Conservation (phyloP, 1,139 yeast genomes). For the Zygosaccharomyces pseudobailii region DNA sequence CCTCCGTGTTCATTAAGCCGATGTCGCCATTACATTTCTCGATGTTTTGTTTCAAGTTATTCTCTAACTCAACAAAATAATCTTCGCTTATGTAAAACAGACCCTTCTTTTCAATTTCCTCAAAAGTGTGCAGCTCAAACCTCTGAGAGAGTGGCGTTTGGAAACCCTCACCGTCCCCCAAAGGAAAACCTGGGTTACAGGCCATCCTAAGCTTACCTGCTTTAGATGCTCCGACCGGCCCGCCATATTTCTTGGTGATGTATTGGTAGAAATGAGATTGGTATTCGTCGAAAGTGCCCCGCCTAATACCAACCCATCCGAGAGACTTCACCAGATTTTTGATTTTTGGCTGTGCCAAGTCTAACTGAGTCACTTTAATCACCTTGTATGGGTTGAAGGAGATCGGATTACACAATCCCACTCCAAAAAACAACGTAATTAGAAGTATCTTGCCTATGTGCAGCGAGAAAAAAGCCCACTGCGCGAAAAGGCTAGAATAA, state of each 20-base stretch:
- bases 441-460: constrained; percentile 59
- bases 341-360: constrained; percentile 29
- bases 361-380: constrained; percentile 25
- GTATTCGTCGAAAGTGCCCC: constrained; percentile 67
- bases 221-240: constrained; percentile 72
- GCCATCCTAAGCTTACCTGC: constrained; percentile 62
- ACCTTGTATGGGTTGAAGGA: constrained; percentile 43
- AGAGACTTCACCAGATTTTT: constrained; percentile 56
- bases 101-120: constrained; percentile 32
- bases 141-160: constrained; percentile 48
- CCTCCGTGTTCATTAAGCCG: constrained; percentile 34
- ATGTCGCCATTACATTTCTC: constrained; percentile 28
- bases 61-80: constrained; percentile 48
- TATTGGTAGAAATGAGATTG: constrained; percentile 63
- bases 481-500: constrained; percentile 44
- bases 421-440: constrained; percentile 54
- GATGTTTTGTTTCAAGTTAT: constrained; percentile 38
- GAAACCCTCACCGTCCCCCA: constrained; percentile 80
- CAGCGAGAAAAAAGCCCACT: constrained; percentile 62
- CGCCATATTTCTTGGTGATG: constrained; percentile 66
- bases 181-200: constrained; percentile 54
- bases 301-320: constrained; percentile 93
- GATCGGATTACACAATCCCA: constrained; percentile 76
- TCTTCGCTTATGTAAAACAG: constrained; percentile 50
- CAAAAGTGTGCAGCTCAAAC: constrained; percentile 30